Percentiles rank a stretch among this genome's conserved stretches.
phyloP scores from a whole-genome alignment of 306 rosid genomes.

The Castanea mollissima region DNA sequence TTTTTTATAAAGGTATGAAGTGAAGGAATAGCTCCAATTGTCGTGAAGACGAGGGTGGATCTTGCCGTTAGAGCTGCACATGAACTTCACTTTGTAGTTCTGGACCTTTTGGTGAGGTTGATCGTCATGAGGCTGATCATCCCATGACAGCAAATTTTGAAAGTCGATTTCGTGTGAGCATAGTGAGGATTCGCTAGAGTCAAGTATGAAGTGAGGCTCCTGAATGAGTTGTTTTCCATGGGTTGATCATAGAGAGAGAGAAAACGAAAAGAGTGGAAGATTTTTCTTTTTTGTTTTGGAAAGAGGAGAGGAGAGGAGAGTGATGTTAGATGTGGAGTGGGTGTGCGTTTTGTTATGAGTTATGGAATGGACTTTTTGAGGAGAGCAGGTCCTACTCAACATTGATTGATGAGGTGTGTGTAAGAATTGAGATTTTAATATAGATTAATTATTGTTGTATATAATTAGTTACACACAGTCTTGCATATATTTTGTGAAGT shows the following conservation, averaged over 20 bases:
- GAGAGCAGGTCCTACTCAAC: slow-evolving; percentile 15
- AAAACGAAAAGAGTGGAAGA: neutral
- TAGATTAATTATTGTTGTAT: too few relatives aligned
- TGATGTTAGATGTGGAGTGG: neutral
- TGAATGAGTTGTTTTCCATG: slow-evolving; percentile 59
- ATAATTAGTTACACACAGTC: too few relatives aligned
- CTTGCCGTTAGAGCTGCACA: slow-evolving; percentile 94
- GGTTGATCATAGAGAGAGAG: neutral
- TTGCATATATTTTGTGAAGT: too few relatives aligned
- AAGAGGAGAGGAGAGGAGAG: neutral
- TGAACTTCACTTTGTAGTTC: slow-evolving; percentile 71
- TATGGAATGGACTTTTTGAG: slow-evolving; percentile 1
- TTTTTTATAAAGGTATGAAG: too few relatives aligned
- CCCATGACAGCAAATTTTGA: slow-evolving; percentile 86
- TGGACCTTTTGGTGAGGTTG: slow-evolving; percentile 23
- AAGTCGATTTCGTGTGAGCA: slow-evolving; percentile 81
- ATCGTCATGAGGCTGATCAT: slow-evolving; percentile 60
- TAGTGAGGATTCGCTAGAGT: slow-evolving; percentile 83
- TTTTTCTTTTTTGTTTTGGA: neutral
- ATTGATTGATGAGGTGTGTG: slow-evolving; percentile 16
- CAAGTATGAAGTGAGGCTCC: slow-evolving; percentile 64
- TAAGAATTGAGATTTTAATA: too few relatives aligned
- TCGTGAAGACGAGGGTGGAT: slow-evolving; percentile 92
- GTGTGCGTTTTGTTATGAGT: neutral
- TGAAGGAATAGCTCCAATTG: slow-evolving; percentile 21